Evolutionary conservation across 1,139 yeast genomes (phyloP).

Genomic region (Sugiyamaella paludigena): DNA sequence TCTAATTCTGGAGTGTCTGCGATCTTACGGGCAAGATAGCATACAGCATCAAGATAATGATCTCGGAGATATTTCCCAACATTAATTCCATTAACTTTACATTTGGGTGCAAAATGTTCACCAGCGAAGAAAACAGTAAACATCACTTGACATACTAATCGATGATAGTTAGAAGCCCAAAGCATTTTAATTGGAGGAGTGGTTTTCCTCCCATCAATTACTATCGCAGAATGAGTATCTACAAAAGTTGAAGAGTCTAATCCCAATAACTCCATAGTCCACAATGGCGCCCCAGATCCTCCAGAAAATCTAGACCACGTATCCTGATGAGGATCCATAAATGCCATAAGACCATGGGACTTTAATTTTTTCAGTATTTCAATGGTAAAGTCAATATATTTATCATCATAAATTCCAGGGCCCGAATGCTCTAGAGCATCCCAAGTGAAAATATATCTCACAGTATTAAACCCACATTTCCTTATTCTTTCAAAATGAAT

Average conservation of each 20-base stretch:
- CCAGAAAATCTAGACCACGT: slow-evolving; percentile 87
- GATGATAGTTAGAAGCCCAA: slow-evolving; percentile 82
- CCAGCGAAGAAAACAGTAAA: slow-evolving; percentile 85
- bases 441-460: slow-evolving; percentile 80
- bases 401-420: slow-evolving; percentile 80
- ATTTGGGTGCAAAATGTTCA: slow-evolving; percentile 61
- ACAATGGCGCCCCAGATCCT: slow-evolving; percentile 90
- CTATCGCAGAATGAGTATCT: slow-evolving; percentile 67
- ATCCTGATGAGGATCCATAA: slow-evolving; percentile 88
- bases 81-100: slow-evolving; percentile 64
- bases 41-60: slow-evolving; percentile 57
- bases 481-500: slow-evolving; percentile 65
- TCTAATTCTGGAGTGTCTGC: slow-evolving; percentile 55
- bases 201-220: background rate
- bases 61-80: slow-evolving; percentile 75
- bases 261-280: slow-evolving; percentile 90
- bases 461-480: slow-evolving; percentile 74
- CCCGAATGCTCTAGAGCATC: slow-evolving; percentile 87
- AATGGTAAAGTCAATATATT: slow-evolving; percentile 68
- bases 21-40: slow-evolving; percentile 53
- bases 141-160: slow-evolving; percentile 76
- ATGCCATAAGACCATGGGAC: slow-evolving; percentile 69
- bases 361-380: slow-evolving; percentile 57
- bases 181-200: slow-evolving; percentile 69
- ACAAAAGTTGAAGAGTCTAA: slow-evolving; percentile 64